phyloP scores from a whole-genome alignment of 768 basidiomycete species.

The Rhodotorula diobovata region DNA sequence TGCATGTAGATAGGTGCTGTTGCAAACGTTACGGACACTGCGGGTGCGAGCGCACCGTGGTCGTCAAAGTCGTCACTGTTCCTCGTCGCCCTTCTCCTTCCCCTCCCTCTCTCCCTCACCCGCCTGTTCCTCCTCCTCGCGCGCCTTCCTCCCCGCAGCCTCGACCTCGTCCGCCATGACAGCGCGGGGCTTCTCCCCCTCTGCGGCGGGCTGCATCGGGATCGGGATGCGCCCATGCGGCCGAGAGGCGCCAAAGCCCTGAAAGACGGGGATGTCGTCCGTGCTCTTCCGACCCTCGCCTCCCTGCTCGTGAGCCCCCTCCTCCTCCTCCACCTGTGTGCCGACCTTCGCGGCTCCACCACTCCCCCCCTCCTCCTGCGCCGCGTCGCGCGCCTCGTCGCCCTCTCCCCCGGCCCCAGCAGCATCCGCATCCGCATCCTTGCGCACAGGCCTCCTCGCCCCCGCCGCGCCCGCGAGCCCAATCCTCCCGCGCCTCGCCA shows the following conservation, averaged over 20 bases:
- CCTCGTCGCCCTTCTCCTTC: neutral
- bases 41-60: neutral
- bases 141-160: neutral
- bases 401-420: neutral
- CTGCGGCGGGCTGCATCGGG: constrained; percentile 5
- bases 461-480: constrained; percentile 23
- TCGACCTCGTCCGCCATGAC: neutral
- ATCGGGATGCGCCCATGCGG: constrained; percentile 21
- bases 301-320: neutral
- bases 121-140: neutral
- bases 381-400: neutral
- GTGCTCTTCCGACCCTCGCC: neutral
- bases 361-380: neutral
- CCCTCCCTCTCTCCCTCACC: neutral
- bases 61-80: neutral
- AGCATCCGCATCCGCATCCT: neutral
- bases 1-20: neutral
- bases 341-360: too few relatives aligned
- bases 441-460: too few relatives aligned
- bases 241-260: constrained; percentile 3
- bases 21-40: neutral
- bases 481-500: constrained; percentile 10
- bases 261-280: constrained; percentile 12
- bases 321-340: neutral
- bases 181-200: neutral